Percentiles rank a stretch among this genome's conserved stretches.
These are phyloP conservation scores for Canna indica DNA, from an alignment of 176 grass and related monocot species.

Conservation along the genomic window DNA sequence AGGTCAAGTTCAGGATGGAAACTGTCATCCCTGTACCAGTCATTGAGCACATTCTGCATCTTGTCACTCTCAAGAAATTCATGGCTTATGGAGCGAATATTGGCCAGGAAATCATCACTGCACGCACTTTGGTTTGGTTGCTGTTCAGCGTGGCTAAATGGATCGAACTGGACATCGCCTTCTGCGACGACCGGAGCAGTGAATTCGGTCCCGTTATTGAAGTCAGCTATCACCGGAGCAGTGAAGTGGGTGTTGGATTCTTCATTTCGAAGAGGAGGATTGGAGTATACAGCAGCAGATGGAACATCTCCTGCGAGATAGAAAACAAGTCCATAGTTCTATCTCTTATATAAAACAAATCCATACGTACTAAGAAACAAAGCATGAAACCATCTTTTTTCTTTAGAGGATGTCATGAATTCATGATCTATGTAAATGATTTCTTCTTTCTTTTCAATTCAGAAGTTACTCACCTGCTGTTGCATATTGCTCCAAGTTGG, in stretches of 20 bases:
- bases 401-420: neutral
- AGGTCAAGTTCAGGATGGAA: slow-evolving; percentile 23
- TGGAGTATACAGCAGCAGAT: no score
- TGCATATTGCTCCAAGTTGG: neutral
- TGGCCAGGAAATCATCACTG: slow-evolving; percentile 37
- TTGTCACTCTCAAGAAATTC: slow-evolving; percentile 51
- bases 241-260: neutral
- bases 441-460: neutral
- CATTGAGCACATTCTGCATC: slow-evolving; percentile 39
- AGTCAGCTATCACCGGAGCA: neutral
- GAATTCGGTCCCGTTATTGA: slow-evolving; percentile 32
- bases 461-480: slow-evolving; percentile 33
- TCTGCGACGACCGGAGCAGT: slow-evolving; percentile 22
- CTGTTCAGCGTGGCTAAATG: slow-evolving; percentile 36
- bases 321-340: no score
- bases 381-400: no score
- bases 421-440: neutral
- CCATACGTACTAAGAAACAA: no score
- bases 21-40: no score
- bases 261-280: no score
- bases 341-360: no score
- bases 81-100: slow-evolving; percentile 62
- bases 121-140: slow-evolving; percentile 24
- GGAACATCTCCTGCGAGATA: neutral
- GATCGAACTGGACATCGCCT: slow-evolving; percentile 6